Evolutionary conservation across 2,329 filamentous ascomycete genomes (phyloP).

Genomic region (Nigrospora osmanthi): DNA sequence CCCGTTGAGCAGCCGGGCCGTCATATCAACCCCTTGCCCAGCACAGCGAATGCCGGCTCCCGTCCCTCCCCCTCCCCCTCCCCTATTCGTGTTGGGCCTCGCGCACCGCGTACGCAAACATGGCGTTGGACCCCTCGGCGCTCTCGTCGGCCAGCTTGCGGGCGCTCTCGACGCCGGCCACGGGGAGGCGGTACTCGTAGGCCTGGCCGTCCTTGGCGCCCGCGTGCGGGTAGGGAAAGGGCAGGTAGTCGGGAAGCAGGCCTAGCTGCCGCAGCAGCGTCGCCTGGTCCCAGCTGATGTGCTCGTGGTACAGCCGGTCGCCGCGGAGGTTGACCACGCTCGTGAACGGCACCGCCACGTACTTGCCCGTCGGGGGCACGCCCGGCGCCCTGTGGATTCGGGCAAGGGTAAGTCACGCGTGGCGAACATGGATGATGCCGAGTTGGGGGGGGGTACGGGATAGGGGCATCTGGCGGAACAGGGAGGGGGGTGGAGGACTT

Average conservation of each 20-base stretch:
- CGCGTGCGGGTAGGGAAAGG: slow-evolving; percentile 48
- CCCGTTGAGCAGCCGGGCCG: too few relatives aligned
- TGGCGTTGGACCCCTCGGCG: slow-evolving; percentile 45
- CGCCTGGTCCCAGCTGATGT: slow-evolving; percentile 64
- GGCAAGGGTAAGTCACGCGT: background rate
- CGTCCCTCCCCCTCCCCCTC: too few relatives aligned
- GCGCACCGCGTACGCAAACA: slow-evolving; percentile 30
- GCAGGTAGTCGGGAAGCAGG: slow-evolving; percentile 55
- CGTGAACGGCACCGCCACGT: slow-evolving; percentile 54
- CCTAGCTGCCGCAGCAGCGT: slow-evolving; percentile 55
- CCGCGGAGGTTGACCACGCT: slow-evolving; percentile 61
- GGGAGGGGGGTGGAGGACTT: slow-evolving; percentile 18
- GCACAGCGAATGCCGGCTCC: too few relatives aligned
- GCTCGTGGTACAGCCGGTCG: slow-evolving; percentile 61
- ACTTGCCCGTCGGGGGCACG: slow-evolving; percentile 46
- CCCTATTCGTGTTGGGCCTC: too few relatives aligned
- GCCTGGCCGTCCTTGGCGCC: slow-evolving; percentile 24
- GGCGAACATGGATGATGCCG: too few relatives aligned
- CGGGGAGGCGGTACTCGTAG: slow-evolving; percentile 53
- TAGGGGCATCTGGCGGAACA: background rate
- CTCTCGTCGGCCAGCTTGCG: slow-evolving; percentile 39
- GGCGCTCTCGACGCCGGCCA: slow-evolving; percentile 46
- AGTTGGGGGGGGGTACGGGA: too few relatives aligned
- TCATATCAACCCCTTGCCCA: too few relatives aligned
- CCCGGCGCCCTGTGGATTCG: slow-evolving; percentile 39